Conservation (phyloP, 2,329 filamentous ascomycete genomes). For the Colletotrichum spaethianum region DNA sequence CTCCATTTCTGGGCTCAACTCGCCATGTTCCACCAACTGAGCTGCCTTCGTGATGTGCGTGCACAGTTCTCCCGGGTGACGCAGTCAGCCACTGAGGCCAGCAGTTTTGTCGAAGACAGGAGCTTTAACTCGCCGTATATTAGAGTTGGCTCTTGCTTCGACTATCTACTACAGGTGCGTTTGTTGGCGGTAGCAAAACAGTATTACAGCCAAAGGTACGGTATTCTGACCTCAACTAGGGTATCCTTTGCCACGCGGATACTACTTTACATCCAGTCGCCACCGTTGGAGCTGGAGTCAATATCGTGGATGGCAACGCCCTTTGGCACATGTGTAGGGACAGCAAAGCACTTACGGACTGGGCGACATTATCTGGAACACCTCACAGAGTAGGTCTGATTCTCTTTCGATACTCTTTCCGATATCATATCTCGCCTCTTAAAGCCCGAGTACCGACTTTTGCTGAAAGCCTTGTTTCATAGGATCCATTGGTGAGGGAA, state of each 20-base stretch:
- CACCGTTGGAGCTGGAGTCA: background rate
- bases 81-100: background rate
- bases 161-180: background rate
- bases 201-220: too few species aligned
- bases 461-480: background rate
- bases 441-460: background rate
- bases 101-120: background rate
- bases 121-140: background rate
- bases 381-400: background rate
- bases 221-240: background rate
- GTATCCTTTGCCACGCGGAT: background rate
- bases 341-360: background rate
- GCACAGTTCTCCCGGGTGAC: background rate
- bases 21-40: background rate
- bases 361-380: background rate
- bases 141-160: background rate
- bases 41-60: background rate
- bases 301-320: background rate
- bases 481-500: background rate
- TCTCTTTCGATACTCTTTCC: background rate
- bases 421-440: background rate
- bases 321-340: background rate
- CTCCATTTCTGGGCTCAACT: background rate
- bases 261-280: background rate
- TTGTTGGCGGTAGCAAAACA: background rate